Evolutionary conservation across 257 asterid species (phyloP), one percentile per base, ranked within the genome.

Genomic region (Salvia hispanica): DNA sequence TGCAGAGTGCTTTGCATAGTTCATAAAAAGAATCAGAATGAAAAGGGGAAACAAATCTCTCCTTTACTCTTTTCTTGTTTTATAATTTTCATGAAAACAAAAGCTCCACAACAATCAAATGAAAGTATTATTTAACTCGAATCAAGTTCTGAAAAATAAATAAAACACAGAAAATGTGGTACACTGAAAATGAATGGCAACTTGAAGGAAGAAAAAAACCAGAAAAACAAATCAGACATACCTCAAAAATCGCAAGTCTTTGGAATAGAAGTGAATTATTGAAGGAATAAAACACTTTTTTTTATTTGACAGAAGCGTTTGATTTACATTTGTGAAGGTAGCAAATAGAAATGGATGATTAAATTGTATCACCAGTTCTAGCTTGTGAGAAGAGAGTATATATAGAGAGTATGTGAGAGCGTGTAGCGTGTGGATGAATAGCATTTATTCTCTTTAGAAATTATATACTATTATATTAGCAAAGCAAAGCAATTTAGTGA

Each of bases 161-260:
- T 37, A 37, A 66, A 66, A 5, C 16, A 54, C 15, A 15, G 42
- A 21, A 67, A 9, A 25, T 25, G 52, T 34, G 39, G 39, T 0
- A 34, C 6, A 34, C 6, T 34, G 39, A 4, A 5, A 34, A 34
- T 34, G 39, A 34, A 34, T 34, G 5, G 39, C 31, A 25, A 25
- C 2, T 39, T 39, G 43, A 5, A 8, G 4, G 33, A 7, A 51
- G 18, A 18, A 48, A 6, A 2, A 14, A 1, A 5, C 0, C 1
- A 48, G n/a, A 43, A 52, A 10, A 40, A 54, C 31, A 25, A 34
- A 11, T 54, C 16, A 68, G 36, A 72, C 58, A 45, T 69, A 75
- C 80, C 80, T 70, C 33, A 45, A 31, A 14, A 40, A n/a, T 64
- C 45, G 40, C 61, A 58, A 40, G 48, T 42, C 53, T 66, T 39